Evolutionary conservation across 148 eudicot genomes (phyloP).

Genomic region (Rhododendron ferrugineum): DNA sequence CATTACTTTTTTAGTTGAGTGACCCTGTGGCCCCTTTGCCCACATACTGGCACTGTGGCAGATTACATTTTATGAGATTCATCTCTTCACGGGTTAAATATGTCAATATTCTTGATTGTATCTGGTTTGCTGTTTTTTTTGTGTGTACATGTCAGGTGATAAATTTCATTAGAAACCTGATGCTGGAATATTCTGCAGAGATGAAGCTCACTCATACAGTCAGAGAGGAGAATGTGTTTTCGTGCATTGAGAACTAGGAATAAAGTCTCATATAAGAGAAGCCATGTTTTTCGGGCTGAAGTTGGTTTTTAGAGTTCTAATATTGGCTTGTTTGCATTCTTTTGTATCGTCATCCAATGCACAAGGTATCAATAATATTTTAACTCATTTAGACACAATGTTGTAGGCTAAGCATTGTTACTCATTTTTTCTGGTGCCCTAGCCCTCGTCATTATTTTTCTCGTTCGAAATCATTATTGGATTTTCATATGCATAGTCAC

Average conservation of each 20-base stretch:
- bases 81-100: background rate
- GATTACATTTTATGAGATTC: background rate
- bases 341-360: slow-evolving; percentile 44
- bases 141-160: background rate
- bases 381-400: background rate
- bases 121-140: background rate
- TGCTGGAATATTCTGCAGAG: slow-evolving; percentile 17
- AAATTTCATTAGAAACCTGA: background rate
- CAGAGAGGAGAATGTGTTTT: slow-evolving; percentile 2
- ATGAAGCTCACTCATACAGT: background rate
- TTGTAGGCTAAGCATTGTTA: background rate
- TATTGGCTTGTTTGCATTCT: slow-evolving; percentile 27
- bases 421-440: slow-evolving; percentile 3
- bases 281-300: too few relatives aligned
- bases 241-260: slow-evolving; percentile 2
- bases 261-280: background rate
- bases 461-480: background rate
- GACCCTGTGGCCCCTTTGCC: too few relatives aligned
- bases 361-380: slow-evolving; percentile 47
- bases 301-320: too few relatives aligned
- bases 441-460: background rate
- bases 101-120: background rate
- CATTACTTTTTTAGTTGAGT: too few relatives aligned
- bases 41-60: background rate
- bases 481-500: background rate